phyloP scores from a whole-genome alignment of 805 yeast species.

The Metschnikowia chrysomelidarum region DNA sequence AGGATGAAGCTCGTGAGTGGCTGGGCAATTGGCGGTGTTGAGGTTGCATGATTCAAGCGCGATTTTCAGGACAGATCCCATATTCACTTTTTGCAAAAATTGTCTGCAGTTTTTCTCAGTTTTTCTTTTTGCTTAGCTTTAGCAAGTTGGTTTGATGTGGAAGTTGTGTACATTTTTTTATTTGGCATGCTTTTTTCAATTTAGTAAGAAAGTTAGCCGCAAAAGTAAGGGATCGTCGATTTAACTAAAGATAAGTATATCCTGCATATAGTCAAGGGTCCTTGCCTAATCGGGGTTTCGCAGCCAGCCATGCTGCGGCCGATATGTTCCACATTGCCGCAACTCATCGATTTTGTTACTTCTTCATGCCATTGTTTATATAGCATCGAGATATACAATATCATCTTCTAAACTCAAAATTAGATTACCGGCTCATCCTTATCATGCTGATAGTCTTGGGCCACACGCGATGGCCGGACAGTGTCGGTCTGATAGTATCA shows the following conservation, averaged over 20 bases:
- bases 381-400: not conserved
- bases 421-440: not conserved
- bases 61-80: too few relatives aligned
- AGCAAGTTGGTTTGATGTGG: too few relatives aligned
- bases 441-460: slow-evolving; percentile 14
- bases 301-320: slow-evolving; percentile 15
- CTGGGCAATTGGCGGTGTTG: too few relatives aligned
- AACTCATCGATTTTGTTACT: not conserved
- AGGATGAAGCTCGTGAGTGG: not conserved
- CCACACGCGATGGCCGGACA: slow-evolving; percentile 11
- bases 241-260: too few relatives aligned
- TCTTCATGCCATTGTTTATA: not conserved
- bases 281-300: slow-evolving; percentile 12
- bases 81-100: too few relatives aligned
- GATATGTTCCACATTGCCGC: not conserved
- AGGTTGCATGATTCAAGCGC: too few relatives aligned
- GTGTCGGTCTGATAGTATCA: slow-evolving; percentile 8
- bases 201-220: too few relatives aligned
- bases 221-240: too few relatives aligned
- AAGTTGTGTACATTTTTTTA: too few relatives aligned
- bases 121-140: too few relatives aligned
- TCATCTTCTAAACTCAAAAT: not conserved
- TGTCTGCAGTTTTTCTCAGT: too few relatives aligned
- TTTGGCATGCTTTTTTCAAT: not conserved
- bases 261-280: slow-evolving; percentile 4